Evolutionary conservation across 352 stramenopile genomes (phyloP), one percentile per base, ranked within the genome.

Genomic region (Phytophthora foliorum): DNA sequence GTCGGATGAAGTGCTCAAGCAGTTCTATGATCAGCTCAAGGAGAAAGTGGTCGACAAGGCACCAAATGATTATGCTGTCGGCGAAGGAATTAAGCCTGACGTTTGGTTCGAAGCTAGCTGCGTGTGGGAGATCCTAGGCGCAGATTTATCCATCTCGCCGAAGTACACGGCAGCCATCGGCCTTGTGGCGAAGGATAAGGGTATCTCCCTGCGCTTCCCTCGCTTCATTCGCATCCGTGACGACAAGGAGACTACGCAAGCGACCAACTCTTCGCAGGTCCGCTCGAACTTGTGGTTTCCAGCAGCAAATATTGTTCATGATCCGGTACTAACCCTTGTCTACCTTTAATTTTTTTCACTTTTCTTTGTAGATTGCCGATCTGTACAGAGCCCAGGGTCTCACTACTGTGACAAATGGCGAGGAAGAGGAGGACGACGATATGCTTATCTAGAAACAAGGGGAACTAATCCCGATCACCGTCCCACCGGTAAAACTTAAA

Each of bases 111-210:
- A 98, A 60, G 86, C 97, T 6, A 95, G 76, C 25, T 92, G 96
- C 70, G 97, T 99, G 21, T 99, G 98, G 98, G 98, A 99, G 78
- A 97, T 99, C 55, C 91, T 99, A 42, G 98, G 97, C 17, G 98
- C 98, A 4, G 98, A 99, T 75, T 74, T 99, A 57, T 99, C 94
- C 22, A 99, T 99, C 68, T 99, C 97, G 19, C 98, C 97, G 13
- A 97, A 98, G 55, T 98, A 99, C 83, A 99, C 92, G 29, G 98
- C 97, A 10, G 98, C 97, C 2, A 94, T 98, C 27, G 95, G 93
- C 3, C 86, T 97, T 19, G 88, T 98, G 8, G 83, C 83, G 17
- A 86, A 91, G 41, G 95, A 96, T 38, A 97, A 97, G 67, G 97
- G 98, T 22, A 99, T 99, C 74, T 98, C 97, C 6, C 82, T 99